Percentiles rank a stretch among this genome's conserved stretches.
Conservation (phyloP, 306 rosid genomes). For the Malus sylvestris region DNA sequence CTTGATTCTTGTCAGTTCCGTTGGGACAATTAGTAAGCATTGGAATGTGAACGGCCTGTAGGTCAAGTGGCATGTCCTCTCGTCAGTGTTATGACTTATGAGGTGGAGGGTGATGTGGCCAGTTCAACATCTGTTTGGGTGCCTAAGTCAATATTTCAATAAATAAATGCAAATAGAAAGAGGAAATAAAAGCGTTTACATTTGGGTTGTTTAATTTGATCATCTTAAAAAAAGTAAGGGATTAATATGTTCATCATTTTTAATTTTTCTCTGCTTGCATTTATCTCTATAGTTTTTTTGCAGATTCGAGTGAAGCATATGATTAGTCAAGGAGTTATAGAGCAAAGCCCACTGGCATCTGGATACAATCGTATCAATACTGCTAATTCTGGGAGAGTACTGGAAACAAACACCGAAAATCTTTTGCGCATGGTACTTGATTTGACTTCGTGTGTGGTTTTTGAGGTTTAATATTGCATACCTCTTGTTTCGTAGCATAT, state of each 20-base stretch:
- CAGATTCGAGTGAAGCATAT: conserved; percentile 90
- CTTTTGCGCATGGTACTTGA: conserved; percentile 75
- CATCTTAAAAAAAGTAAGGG: neutral
- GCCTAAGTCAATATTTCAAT: neutral
- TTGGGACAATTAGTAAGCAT: neutral
- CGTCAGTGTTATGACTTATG: no score
- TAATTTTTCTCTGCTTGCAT: conserved; percentile 17
- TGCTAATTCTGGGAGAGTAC: conserved; percentile 62
- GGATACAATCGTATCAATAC: conserved; percentile 54
- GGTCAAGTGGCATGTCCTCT: neutral
- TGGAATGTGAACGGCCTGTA: neutral
- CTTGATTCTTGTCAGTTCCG: conserved; percentile 9
- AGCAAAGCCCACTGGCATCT: conserved; percentile 54
- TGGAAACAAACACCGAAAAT: conserved; percentile 87
- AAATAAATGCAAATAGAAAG: neutral
- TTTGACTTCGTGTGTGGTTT: neutral
- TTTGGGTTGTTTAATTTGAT: neutral
- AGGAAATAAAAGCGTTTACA: neutral
- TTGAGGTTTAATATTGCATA: conserved; percentile 3
- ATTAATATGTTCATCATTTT: neutral
- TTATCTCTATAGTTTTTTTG: conserved; percentile 18
- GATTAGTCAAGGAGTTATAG: conserved; percentile 70
- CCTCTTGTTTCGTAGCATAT: neutral
- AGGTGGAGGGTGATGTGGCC: neutral
- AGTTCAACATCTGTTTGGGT: neutral